A percentile compares a stretch with the other conserved stretches of the same genome.
phyloP scores from a whole-genome alignment of 2,329 filamentous ascomycete genomes.

The Pseudomassariella vexata region DNA sequence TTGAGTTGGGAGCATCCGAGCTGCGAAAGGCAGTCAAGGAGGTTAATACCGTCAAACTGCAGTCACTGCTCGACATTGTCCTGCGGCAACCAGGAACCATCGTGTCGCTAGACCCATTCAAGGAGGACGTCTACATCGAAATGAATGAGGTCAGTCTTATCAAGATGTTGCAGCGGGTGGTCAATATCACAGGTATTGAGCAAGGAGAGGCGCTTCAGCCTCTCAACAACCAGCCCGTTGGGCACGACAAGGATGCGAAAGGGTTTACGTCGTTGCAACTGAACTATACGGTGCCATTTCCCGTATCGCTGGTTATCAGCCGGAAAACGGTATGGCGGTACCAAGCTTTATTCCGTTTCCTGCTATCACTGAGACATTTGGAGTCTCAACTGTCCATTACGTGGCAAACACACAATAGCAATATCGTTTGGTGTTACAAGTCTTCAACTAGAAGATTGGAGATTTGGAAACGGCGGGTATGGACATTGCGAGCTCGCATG shows the following conservation, averaged over 20 bases:
- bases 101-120: constrained; percentile 91
- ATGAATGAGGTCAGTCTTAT: constrained; percentile 95
- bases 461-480: constrained; percentile 87
- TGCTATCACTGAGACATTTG: constrained; percentile 82
- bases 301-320: constrained; percentile 89
- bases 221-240: constrained; percentile 60
- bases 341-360: constrained; percentile 90
- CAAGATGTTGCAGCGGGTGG: constrained; percentile 90
- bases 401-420: constrained; percentile 86
- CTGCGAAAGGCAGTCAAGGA: constrained; percentile 81
- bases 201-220: constrained; percentile 78
- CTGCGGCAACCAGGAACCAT: constrained; percentile 94
- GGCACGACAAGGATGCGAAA: constrained; percentile 78
- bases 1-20: constrained; percentile 85
- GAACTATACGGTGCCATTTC: constrained; percentile 91
- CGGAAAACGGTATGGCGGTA: constrained; percentile 96
- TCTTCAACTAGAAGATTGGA: constrained; percentile 70
- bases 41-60: constrained; percentile 89
- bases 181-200: constrained; percentile 93
- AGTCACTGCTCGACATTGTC: constrained; percentile 91
- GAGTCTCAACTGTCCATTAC: constrained; percentile 81
- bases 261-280: constrained; percentile 92
- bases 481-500: constrained; percentile 90
- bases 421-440: constrained; percentile 74
- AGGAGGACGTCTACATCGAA: constrained; percentile 94